These are phyloP conservation scores for Clarkia xantiana DNA, from an alignment of 345 rosid species.

Conservation along the genomic window DNA sequence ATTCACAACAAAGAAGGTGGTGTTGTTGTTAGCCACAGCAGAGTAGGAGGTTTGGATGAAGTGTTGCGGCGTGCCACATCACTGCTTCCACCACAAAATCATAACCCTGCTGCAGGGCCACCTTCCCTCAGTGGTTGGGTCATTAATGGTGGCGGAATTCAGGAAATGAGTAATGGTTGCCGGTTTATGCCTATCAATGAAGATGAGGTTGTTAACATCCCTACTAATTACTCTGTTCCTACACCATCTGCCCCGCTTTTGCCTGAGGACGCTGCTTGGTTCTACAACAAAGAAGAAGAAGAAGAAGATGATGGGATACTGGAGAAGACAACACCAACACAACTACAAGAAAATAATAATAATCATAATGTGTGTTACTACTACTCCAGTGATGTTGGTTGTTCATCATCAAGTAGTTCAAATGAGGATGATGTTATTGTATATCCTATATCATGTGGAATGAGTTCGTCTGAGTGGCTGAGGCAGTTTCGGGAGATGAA, in stretches of 20 bases:
- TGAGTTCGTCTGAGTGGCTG: conserved; percentile 93
- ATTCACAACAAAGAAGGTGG: conserved; percentile 14
- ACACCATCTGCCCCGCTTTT: conserved; percentile 80
- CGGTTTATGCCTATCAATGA: conserved; percentile 31
- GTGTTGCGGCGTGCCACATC: conserved; percentile 48
- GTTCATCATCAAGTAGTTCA: conserved; percentile 18
- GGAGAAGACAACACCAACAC: too few relatives aligned
- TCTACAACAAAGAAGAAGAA: conserved; percentile 13
- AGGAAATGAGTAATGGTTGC: conserved; percentile 21
- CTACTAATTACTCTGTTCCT: conserved; percentile 42
- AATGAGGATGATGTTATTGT: conserved; percentile 25
- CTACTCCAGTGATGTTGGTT: conserved; percentile 11
- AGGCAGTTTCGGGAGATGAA: conserved; percentile 70
- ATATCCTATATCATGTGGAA: conserved; percentile 29
- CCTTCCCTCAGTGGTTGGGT: conserved; percentile 91
- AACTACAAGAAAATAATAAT: neutral
- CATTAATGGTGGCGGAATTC: conserved; percentile 22
- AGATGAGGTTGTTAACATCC: too few relatives aligned
- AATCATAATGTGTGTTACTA: conserved; percentile 21
- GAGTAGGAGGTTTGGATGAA: conserved; percentile 35
- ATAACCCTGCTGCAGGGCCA: conserved; percentile 36
- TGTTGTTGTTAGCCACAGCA: neutral
- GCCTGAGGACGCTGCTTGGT: conserved; percentile 68
- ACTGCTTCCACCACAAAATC: too few relatives aligned
- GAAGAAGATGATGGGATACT: neutral